Conservation (phyloP, 164 flowering plant genomes). For the Pachysandra terminalis region DNA sequence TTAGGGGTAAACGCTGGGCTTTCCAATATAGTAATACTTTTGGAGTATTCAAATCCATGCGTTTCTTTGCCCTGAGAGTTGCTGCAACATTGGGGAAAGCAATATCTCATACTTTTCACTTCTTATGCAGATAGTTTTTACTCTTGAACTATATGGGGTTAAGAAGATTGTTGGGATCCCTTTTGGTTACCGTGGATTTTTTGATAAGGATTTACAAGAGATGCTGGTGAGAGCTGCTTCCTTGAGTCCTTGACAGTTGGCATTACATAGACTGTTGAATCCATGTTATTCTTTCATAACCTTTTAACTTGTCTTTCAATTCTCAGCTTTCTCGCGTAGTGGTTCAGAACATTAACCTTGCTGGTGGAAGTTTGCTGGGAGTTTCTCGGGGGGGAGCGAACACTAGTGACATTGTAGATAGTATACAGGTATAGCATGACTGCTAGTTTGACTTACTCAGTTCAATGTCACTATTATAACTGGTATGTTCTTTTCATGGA, state of each 20-base stretch:
- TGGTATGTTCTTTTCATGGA: not conserved
- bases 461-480: not conserved
- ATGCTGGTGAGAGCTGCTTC: slow-evolving; percentile 24
- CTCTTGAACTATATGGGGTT: slow-evolving; percentile 38
- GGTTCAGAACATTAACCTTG: slow-evolving; percentile 39
- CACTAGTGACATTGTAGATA: slow-evolving; percentile 29
- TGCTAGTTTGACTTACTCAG: not conserved
- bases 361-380: slow-evolving; percentile 38
- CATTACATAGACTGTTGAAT: not conserved
- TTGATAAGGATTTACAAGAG: slow-evolving; percentile 27
- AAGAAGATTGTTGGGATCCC: slow-evolving; percentile 31
- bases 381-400: slow-evolving; percentile 32
- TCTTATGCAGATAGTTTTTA: slow-evolving; percentile 30
- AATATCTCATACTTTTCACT: not conserved
- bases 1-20: not conserved
- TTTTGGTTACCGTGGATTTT: slow-evolving; percentile 38
- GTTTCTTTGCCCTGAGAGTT: not conserved
- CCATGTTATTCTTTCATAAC: not conserved
- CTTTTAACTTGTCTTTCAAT: not conserved
- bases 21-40: not conserved
- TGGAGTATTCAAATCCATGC: not conserved
- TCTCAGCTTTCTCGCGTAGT: slow-evolving; percentile 35
- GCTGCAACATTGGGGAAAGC: not conserved
- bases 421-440: slow-evolving; percentile 24
- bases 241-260: not conserved